These are phyloP conservation scores for Gillenia trifoliata DNA, from an alignment of 306 rosid genomes.

Conservation along the genomic window DNA sequence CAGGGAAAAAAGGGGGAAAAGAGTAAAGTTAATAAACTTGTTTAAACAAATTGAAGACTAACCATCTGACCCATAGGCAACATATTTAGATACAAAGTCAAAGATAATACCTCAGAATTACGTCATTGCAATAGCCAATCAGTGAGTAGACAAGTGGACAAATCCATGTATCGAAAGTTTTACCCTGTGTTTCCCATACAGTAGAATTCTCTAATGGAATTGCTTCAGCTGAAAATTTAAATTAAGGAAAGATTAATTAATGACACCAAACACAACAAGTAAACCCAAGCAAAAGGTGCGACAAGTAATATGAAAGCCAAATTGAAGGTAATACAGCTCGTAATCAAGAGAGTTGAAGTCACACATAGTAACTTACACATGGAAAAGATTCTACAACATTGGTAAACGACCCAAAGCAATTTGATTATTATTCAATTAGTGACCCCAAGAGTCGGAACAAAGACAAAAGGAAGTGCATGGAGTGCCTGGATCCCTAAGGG, in stretches of 20 bases:
- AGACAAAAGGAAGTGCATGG: background rate
- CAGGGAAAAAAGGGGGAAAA: background rate
- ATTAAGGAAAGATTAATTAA: constrained; percentile 9
- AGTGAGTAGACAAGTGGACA: constrained; percentile 75
- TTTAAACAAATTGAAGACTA: too few relatives aligned
- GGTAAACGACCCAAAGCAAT: background rate
- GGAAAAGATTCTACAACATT: background rate
- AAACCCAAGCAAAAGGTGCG: background rate
- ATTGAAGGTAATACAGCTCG: background rate
- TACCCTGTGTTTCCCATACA: constrained; percentile 64
- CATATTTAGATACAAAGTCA: background rate
- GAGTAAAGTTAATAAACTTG: background rate
- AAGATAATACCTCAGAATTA: constrained; percentile 58
- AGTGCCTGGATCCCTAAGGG: background rate
- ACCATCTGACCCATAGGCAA: background rate
- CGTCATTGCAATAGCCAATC: constrained; percentile 64
- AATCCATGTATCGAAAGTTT: constrained; percentile 79
- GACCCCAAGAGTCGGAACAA: too few relatives aligned
- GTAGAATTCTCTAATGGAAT: constrained; percentile 54
- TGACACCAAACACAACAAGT: constrained; percentile 6
- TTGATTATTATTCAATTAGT: too few relatives aligned
- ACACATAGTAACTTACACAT: background rate
- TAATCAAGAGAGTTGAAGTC: background rate
- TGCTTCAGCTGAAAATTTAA: constrained; percentile 54
- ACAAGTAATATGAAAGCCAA: background rate